A percentile compares a stretch with the other conserved stretches of the same genome.
phyloP scores from a whole-genome alignment of 768 basidiomycete genomes.

The Gelatoporia subvermispora region DNA sequence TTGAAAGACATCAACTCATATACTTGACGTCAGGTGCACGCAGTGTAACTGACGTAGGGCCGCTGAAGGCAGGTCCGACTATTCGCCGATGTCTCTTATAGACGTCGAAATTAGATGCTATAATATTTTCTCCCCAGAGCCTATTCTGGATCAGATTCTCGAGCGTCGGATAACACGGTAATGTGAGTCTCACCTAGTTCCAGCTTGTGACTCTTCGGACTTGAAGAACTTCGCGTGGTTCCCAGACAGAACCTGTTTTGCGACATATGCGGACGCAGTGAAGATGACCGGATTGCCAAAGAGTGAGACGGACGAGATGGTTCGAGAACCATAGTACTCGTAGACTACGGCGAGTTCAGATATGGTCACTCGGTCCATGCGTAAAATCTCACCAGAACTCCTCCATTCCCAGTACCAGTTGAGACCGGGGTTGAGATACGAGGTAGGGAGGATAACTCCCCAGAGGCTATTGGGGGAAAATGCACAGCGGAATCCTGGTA shows the following conservation, averaged over 20 bases:
- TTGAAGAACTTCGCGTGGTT: background rate
- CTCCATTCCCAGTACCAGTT: constrained; percentile 3
- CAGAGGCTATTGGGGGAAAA: background rate
- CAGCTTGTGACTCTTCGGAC: background rate
- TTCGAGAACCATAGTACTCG: background rate
- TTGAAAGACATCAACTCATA: background rate
- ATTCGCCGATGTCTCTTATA: constrained; percentile 3
- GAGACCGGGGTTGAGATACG: constrained; percentile 1
- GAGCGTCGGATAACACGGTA: background rate
- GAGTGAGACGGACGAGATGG: constrained; percentile 2
- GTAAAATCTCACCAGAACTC: background rate
- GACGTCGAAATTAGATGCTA: background rate
- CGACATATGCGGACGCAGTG: constrained; percentile 1
- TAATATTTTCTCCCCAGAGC: constrained; percentile 6
- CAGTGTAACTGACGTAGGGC: background rate
- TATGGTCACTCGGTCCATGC: background rate
- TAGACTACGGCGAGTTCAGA: background rate
- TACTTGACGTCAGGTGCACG: background rate
- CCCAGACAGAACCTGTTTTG: constrained; percentile 1
- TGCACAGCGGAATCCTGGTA: background rate
- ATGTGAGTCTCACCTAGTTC: background rate
- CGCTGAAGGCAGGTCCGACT: constrained; percentile 4
- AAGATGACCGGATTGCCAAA: background rate
- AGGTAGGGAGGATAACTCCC: constrained; percentile 1
- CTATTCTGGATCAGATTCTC: background rate